Evolutionary conservation across 768 basidiomycete genomes (phyloP), one percentile per base, ranked within the genome.

Genomic region (Tylopilus balloui): DNA sequence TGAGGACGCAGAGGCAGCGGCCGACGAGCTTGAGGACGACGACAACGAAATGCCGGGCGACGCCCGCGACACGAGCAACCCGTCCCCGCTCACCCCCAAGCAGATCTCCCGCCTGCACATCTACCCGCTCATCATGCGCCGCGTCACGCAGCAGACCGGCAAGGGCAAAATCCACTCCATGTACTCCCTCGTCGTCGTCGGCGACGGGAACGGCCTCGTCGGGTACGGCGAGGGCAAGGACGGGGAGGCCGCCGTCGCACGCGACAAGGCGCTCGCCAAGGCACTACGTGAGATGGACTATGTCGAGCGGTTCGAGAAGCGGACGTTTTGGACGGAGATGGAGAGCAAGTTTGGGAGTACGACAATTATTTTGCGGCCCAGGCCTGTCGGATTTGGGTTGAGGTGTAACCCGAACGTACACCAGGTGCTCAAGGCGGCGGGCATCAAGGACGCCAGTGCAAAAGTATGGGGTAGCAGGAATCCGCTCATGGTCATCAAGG

Each of bases 391-490:
- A 2, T 98, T 98, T 65, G 96, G 96, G 7, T 72, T 99, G 48
- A 77, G 84, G 49, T 91, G 89, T 63, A 92, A 94, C 60, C 93
- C 92, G 1, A 80, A 84, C 61, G 71, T 99, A 45, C 93, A 99
- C 67, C 81, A 85, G 61, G 78, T 99, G 35, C 77, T 94, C 61
- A 88, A 90, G 56, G 92, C 93, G 0, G 94, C 93, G 1, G 96
- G 95, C 11, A 88, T 99, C 71, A 88, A 91, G 66, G 95, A 99
- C 69, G 78, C 89, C 36, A 92, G 89, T 57, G 95, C 90, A 25
- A 97, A 96, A 70, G 88, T 98, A 17, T 89, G 90, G 82, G 93
- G 95, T 14, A 93, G 89, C 61, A 75, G 88, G 55, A 97, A 95
- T 69, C 81, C 78, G 31, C 54, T 67, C 34, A 67, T 65, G 66